Evolutionary conservation across 148 eudicot species (phyloP).

Genomic region (Camellia granthamiana): DNA sequence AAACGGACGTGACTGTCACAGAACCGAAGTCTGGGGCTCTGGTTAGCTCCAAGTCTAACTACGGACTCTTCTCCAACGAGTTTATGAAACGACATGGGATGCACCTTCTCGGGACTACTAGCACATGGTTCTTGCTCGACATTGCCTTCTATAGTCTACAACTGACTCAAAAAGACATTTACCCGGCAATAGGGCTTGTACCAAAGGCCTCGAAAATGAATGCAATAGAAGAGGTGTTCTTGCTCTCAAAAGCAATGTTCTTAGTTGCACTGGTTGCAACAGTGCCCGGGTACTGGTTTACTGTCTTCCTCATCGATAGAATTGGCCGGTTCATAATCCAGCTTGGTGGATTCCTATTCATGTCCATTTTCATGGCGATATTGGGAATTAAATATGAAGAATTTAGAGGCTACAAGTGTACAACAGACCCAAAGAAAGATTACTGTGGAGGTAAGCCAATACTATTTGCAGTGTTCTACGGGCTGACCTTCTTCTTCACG

Average conservation of each 20-base stretch:
- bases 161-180: slow-evolving; percentile 18
- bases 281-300: no score
- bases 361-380: no score
- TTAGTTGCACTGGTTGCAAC: slow-evolving; percentile 8
- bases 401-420: no score
- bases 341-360: no score
- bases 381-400: no score
- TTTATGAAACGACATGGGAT: slow-evolving; percentile 17
- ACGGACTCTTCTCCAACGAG: slow-evolving; percentile 15
- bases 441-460: no score
- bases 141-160: slow-evolving; percentile 21
- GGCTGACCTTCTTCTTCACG: no score
- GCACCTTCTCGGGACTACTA: slow-evolving; percentile 14
- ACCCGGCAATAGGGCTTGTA: slow-evolving; percentile 6
- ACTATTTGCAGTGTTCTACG: no score
- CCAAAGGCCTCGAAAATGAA: slow-evolving; percentile 8
- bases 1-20: background rate
- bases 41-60: background rate
- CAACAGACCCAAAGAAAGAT: no score
- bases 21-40: background rate
- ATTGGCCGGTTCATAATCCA: no score
- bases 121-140: slow-evolving; percentile 22
- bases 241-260: slow-evolving; percentile 6
- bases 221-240: slow-evolving; percentile 9
- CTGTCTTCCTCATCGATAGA: no score